phyloP scores from a whole-genome alignment of 2,329 filamentous ascomycete species.

The Aspergillus brunneoviolaceus region DNA sequence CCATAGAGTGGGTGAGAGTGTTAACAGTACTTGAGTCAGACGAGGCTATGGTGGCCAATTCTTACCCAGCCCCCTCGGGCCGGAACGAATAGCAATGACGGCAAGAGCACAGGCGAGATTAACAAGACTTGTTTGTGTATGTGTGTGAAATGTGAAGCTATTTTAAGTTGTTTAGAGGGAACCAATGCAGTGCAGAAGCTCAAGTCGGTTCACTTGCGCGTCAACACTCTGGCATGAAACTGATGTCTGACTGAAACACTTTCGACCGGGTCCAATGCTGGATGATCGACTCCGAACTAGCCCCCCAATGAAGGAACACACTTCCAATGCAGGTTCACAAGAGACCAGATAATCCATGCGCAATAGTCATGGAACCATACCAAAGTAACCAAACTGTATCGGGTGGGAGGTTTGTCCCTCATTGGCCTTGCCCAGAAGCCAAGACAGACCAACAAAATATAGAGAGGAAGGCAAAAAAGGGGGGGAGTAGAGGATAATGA shows the following conservation, averaged over 20 bases:
- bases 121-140: background rate
- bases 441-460: constrained; percentile 12
- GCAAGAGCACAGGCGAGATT: background rate
- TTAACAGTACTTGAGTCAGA: background rate
- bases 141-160: background rate
- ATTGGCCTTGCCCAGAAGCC: constrained; percentile 7
- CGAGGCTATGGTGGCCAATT: background rate
- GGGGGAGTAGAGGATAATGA: constrained; percentile 4
- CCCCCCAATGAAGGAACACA: background rate
- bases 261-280: background rate
- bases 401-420: constrained; percentile 6
- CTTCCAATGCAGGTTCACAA: background rate
- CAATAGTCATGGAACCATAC: constrained; percentile 15
- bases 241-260: background rate
- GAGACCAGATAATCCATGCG: constrained; percentile 11
- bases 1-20: background rate
- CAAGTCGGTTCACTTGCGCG: background rate
- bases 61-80: background rate
- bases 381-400: constrained; percentile 16
- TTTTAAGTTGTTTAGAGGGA: background rate
- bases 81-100: background rate
- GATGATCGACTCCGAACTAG: background rate
- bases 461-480: constrained; percentile 11
- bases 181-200: background rate
- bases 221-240: background rate